Conservation (phyloP, 2,329 filamentous ascomycete species). For the Phymatotrichopsis omnivora region DNA sequence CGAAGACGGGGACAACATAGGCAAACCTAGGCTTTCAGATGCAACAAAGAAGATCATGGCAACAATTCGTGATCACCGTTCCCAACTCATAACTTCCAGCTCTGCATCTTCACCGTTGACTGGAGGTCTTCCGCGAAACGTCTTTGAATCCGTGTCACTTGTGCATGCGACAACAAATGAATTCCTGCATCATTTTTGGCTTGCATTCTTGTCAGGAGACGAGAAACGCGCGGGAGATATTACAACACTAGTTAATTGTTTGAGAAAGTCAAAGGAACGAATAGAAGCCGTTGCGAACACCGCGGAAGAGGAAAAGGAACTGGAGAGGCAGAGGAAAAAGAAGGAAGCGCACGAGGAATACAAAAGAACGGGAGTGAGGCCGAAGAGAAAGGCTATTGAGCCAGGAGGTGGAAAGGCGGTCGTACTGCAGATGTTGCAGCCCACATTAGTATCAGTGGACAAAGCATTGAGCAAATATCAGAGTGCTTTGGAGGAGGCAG, state of each 20-base stretch:
- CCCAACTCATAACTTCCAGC: slow-evolving; percentile 15
- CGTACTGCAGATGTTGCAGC: slow-evolving; percentile 65
- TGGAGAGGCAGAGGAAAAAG: slow-evolving; percentile 56
- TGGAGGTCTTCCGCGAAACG: slow-evolving; percentile 40
- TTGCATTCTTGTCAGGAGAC: slow-evolving; percentile 80
- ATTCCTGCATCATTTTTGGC: slow-evolving; percentile 97
- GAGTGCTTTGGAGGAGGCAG: slow-evolving; percentile 55
- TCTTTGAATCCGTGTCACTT: slow-evolving; percentile 54
- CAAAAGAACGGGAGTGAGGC: slow-evolving; percentile 62
- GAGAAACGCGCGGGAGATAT: slow-evolving; percentile 70
- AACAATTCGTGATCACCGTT: slow-evolving; percentile 17
- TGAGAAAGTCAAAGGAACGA: slow-evolving; percentile 64
- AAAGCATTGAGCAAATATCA: slow-evolving; percentile 62
- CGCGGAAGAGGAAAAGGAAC: slow-evolving; percentile 63
- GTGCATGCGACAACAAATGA: slow-evolving; percentile 91
- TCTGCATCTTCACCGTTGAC: slow-evolving; percentile 34
- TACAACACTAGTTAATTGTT: slow-evolving; percentile 68
- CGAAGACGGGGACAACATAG: not conserved
- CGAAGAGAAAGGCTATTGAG: slow-evolving; percentile 55
- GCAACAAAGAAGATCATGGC: slow-evolving; percentile 23
- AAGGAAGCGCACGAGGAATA: slow-evolving; percentile 61
- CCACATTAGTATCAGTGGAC: slow-evolving; percentile 59
- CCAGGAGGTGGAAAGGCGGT: slow-evolving; percentile 66
- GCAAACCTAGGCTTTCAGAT: not conserved
- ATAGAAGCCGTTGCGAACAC: slow-evolving; percentile 71